Base-by-base conservation (phyloP, 192 early-diverging fungal genomes). In the Chytriomyces sp. region DNA sequence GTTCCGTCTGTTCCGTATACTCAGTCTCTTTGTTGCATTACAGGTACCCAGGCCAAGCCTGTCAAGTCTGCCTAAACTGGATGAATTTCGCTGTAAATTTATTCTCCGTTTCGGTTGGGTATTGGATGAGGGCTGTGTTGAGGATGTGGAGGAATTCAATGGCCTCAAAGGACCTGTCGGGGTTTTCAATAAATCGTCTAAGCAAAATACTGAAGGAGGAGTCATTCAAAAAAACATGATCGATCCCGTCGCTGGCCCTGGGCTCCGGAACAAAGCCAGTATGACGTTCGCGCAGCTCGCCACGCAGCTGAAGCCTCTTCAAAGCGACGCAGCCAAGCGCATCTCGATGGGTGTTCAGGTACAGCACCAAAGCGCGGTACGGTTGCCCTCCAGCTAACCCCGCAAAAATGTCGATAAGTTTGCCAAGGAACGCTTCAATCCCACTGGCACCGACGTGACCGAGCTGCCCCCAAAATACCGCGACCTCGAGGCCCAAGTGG, bases 381-480 rank as follows among this genome's bases (percentile, higher is more conserved):
- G 1, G 10, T 63, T 63, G n/a, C 32, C 26, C 30, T 63, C n/a
- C 19, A 32, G 7, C 30, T 38, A 0, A 39, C 10, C 10, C 30
- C 39, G n/a, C 34, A 12, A 39, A 22, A 8, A 44, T 53, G 17
- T 40, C 30, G n/a, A 52, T 28, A 81, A 98, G 93, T 91, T 91
- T 83, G 95, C 96, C 28, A 88, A 90, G 67, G 97, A 99, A 75
- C 89, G 89, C 76, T 82, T 96, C 59, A 92, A 91, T 37, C 91
- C 80, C 4, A 52, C 61, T 63, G 84, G 84, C 12, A 85, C 87
- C 26, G 93, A 96, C 63, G 85, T 95, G 33, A 99, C 97, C 34
- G 93, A 93, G 64, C 89, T 99, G 32, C 97, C 97, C 38, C 85
- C 85, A 62, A 96, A 99, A 73, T 99, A 98, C 80, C 83, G 93